phyloP scores from a whole-genome alignment of 345 rosid genomes.

The Camelina laxa region DNA sequence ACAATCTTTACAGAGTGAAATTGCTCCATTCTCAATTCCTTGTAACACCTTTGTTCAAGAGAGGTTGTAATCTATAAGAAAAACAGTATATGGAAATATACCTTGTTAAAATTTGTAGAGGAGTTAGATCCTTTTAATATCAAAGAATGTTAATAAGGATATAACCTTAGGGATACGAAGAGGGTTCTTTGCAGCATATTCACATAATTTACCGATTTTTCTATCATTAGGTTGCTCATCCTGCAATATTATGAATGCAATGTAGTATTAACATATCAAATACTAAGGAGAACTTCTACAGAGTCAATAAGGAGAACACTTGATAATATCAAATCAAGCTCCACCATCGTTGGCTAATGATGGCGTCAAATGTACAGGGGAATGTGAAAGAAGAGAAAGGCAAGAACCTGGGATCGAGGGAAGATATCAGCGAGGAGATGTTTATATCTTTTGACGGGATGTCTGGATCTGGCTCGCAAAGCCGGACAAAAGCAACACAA shows the following conservation, averaged over 20 bases:
- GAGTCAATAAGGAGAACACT: background rate
- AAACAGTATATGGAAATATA: constrained; percentile 16
- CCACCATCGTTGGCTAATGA: background rate
- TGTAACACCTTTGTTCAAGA: constrained; percentile 84
- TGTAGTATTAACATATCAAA: background rate
- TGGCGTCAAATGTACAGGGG: no score
- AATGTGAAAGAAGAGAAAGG: background rate
- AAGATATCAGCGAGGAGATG: constrained; percentile 67
- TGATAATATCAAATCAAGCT: background rate
- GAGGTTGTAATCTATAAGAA: constrained; percentile 61
- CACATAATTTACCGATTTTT: constrained; percentile 59
- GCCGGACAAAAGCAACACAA: constrained; percentile 68
- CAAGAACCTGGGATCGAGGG: constrained; percentile 57
- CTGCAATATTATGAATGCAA: constrained; percentile 33
- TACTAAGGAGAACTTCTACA: background rate
- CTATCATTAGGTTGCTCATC: constrained; percentile 55
- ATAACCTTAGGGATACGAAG: constrained; percentile 71
- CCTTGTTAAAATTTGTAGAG: background rate
- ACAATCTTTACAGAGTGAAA: constrained; percentile 62
- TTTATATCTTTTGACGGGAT: constrained; percentile 75
- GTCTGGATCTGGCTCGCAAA: constrained; percentile 70
- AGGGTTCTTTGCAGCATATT: constrained; percentile 72
- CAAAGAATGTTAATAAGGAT: background rate
- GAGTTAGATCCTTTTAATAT: background rate
- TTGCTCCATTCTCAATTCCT: constrained; percentile 71